These are phyloP conservation scores for Aulographum hederae DNA, from an alignment of 2,329 filamentous ascomycete genomes.

Conservation along the genomic window DNA sequence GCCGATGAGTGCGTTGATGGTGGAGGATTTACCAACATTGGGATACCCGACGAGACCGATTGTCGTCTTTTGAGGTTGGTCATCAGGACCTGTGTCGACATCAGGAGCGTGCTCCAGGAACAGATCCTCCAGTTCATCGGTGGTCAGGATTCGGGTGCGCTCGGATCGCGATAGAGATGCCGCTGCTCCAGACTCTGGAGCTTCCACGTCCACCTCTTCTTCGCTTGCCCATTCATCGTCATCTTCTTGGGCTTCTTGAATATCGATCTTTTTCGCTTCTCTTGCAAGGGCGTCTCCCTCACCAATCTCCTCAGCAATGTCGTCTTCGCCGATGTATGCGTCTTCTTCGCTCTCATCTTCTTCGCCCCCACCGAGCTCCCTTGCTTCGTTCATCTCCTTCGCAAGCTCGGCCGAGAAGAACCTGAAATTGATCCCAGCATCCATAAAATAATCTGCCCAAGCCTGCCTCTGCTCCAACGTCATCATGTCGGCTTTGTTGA, in stretches of 20 bases:
- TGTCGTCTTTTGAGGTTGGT: constrained; percentile 47
- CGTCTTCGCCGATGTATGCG: constrained; percentile 28
- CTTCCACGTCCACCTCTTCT: constrained; percentile 9
- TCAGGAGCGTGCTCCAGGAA: constrained; percentile 61
- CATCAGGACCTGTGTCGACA: constrained; percentile 29
- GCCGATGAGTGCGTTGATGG: constrained; percentile 96
- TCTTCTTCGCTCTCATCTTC: constrained; percentile 25
- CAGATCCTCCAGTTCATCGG: constrained; percentile 78
- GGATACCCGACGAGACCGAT: constrained; percentile 95
- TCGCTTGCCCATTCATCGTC: constrained; percentile 17
- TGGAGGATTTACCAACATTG: constrained; percentile 97
- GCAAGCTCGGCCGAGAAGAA: constrained; percentile 93
- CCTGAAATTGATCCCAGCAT: constrained; percentile 68
- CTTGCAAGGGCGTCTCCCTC: constrained; percentile 31
- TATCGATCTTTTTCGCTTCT: constrained; percentile 24
- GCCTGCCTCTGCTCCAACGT: constrained; percentile 59
- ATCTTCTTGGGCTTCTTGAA: constrained; percentile 21
- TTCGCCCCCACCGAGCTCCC: constrained; percentile 33
- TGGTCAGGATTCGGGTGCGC: constrained; percentile 57
- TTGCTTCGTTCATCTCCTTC: constrained; percentile 69
- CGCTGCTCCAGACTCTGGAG: constrained; percentile 6
- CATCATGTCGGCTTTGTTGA: constrained; percentile 99
- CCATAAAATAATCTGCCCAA: constrained; percentile 77
- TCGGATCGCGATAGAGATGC: background rate
- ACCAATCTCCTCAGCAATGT: constrained; percentile 22